Conservation (phyloP, 2,329 filamentous ascomycete genomes). For the Pseudocercospora eumusae region DNA sequence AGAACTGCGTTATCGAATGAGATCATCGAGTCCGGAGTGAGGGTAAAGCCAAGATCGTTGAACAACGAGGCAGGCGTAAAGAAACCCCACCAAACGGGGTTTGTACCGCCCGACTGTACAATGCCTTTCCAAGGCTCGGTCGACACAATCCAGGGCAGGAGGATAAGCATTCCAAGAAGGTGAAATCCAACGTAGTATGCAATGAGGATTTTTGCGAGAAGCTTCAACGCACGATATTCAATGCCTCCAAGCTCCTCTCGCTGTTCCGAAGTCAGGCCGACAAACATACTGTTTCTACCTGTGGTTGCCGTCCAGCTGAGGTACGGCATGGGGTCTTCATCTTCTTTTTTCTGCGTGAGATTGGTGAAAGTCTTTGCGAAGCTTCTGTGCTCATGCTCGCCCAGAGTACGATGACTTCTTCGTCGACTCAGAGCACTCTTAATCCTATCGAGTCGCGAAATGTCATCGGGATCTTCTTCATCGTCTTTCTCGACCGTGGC, state of each 20-base stretch:
- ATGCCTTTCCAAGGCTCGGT: conserved; percentile 63
- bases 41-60: conserved; percentile 89
- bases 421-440: conserved; percentile 15
- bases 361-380: conserved; percentile 58
- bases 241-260: conserved; percentile 94
- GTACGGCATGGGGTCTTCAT: conserved; percentile 72
- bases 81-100: conserved; percentile 82
- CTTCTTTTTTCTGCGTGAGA: conserved; percentile 57
- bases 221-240: conserved; percentile 90
- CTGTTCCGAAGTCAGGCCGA: conserved; percentile 84
- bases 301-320: conserved; percentile 92
- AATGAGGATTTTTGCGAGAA: conserved; percentile 74
- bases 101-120: conserved; percentile 62
- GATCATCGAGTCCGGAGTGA: conserved; percentile 91
- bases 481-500: conserved; percentile 27
- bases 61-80: conserved; percentile 88
- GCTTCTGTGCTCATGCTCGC: conserved; percentile 26
- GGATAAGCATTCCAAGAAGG: conserved; percentile 68
- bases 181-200: conserved; percentile 83
- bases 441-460: conserved; percentile 12
- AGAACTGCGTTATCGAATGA: conserved; percentile 79
- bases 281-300: conserved; percentile 88
- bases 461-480: conserved; percentile 12
- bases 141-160: conserved; percentile 78
- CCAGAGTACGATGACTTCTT: conserved; percentile 14